Conservation (phyloP, 768 basidiomycete species). For the Infundibulicybe gibba region DNA sequence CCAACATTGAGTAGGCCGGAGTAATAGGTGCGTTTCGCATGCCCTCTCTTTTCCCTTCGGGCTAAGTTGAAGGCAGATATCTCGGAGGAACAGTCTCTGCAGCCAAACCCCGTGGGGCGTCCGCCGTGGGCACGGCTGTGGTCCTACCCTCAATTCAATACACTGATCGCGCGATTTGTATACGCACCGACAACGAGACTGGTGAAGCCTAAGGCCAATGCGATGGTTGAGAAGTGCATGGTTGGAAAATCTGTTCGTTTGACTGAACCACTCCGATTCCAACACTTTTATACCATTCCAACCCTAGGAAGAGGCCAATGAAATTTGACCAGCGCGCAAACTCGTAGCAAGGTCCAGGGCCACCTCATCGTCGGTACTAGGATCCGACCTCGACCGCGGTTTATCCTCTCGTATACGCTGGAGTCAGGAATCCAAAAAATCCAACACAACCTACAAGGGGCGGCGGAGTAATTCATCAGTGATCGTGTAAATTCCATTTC, state of each 20-base stretch:
- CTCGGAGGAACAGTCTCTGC: constrained; percentile 11
- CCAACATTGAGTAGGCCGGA: constrained; percentile 13
- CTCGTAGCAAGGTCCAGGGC: not conserved
- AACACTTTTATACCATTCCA: not conserved
- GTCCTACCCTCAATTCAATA: too few species aligned
- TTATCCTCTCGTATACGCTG: constrained; percentile 7
- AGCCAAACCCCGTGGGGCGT: not conserved
- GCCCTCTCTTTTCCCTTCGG: constrained; percentile 12
- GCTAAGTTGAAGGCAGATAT: constrained; percentile 12
- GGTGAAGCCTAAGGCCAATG: constrained; percentile 8
- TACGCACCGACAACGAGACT: constrained; percentile 7
- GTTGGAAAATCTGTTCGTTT: not conserved
- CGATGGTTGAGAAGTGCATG: constrained; percentile 10
- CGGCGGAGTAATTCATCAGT: constrained; percentile 1
- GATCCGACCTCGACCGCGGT: constrained; percentile 1
- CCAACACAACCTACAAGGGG: not conserved
- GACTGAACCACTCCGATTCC: not conserved
- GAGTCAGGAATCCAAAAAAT: not conserved
- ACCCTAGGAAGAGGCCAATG: not conserved
- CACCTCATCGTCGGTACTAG: not conserved
- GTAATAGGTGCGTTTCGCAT: constrained; percentile 8
- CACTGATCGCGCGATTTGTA: not conserved
- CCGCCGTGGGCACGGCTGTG: constrained; percentile 2
- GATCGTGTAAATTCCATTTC: constrained; percentile 4
- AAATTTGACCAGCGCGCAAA: not conserved